Evolutionary conservation across 768 basidiomycete genomes (phyloP), one percentile per base, ranked within the genome.

Genomic region (Pilatotrama ljubarskyi): DNA sequence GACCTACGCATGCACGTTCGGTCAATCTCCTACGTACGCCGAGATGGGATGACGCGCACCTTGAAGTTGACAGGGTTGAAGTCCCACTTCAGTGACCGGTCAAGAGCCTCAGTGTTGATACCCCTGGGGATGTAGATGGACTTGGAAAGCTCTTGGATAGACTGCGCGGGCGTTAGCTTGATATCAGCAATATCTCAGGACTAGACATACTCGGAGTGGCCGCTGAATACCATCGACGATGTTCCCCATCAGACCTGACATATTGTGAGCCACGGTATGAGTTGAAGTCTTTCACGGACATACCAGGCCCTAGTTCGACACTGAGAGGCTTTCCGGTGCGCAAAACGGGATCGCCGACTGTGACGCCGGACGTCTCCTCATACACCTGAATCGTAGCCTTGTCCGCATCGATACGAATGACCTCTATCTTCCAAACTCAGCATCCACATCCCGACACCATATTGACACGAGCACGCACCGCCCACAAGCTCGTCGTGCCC

Each of bases 71-170:
- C 77, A 9, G 95, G 95, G 51, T 84, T 90, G 74, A 98, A 99
- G 73, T 99, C 97, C 97, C 97, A 99, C 72, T 92, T 80, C 62
- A 95, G 74, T 18, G 80, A 80, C 50, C 97, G 87, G 72, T 94
- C 92, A 25, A 99, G 84, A 24, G 95, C 91, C 64, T 95, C 87
- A 35, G 97, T 98, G 76, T 98, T 98, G 76, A 99, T 98, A 56
- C 97, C 97, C 69, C 95, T 90, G 64, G 97, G 97, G 63, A 99
- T 98, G 76, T 99, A 99, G 70, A 99, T 99, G n/a, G 94, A 97
- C 69, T 98, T 90, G 44, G 97, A 98, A 41, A 92, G 82, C 70
- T 97, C 93, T 85, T 95, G 94, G 66, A 99, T 99, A 36, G 90
- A 86, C 88, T 84, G 70, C 38, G 35, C 47, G 59, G 43, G 51